phyloP scores from a whole-genome alignment of 139 green algal genomes.

The Tetraselmis chui region DNA sequence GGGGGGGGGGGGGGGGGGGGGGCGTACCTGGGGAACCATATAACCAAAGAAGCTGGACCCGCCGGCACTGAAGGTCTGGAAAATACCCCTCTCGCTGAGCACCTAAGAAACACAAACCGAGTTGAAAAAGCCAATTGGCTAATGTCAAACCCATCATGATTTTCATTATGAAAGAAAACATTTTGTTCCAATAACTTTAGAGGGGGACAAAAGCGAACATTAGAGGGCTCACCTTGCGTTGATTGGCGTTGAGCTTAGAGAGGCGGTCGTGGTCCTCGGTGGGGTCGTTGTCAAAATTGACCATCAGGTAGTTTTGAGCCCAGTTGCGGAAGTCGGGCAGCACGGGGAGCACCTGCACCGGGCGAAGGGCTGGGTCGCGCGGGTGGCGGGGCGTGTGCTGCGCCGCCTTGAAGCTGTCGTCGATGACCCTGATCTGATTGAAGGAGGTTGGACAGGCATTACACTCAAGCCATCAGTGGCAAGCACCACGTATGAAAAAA shows the following conservation, averaged over 20 bases:
- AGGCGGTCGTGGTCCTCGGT: conserved; percentile 24
- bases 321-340: conserved; percentile 31
- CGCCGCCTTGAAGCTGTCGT: conserved; percentile 54
- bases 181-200: too few species aligned
- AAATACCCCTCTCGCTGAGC: not conserved
- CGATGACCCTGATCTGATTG: conserved; percentile 33
- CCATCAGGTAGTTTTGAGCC: conserved; percentile 28
- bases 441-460: too few species aligned
- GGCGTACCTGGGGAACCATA: not conserved
- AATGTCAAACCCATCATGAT: too few species aligned
- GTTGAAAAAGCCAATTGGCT: too few species aligned
- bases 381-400: conserved; percentile 39
- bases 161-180: too few species aligned
- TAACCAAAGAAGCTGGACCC: not conserved
- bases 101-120: not conserved
- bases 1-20: too few species aligned
- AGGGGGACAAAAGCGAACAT: too few species aligned
- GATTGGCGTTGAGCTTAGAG: conserved; percentile 1
- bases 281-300: conserved; percentile 39
- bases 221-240: not conserved
- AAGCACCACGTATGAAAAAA: too few species aligned
- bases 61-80: not conserved
- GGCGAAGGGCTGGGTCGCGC: conserved; percentile 36
- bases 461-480: too few species aligned
- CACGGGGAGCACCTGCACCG: conserved; percentile 49